Conservation (phyloP, 257 asterid species). For the Scutellaria barbata region DNA sequence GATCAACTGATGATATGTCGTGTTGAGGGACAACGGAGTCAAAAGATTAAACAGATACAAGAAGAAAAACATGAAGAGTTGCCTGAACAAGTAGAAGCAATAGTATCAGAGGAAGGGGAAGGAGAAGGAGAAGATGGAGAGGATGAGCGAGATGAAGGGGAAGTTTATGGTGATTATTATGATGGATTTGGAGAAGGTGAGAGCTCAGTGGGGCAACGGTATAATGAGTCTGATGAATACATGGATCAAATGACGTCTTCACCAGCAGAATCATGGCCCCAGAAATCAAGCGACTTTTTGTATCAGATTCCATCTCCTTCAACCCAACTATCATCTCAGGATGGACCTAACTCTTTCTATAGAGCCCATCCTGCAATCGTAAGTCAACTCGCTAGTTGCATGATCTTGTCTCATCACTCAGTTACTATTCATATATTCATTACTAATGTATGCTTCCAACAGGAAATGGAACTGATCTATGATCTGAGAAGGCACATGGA, state of each 20-base stretch:
- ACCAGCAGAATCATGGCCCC: conserved; percentile 48
- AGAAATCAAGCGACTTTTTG: conserved; percentile 44
- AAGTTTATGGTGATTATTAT: conserved; percentile 34
- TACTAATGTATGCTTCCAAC: conserved; percentile 21
- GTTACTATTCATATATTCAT: conserved; percentile 11
- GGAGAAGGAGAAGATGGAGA: neutral
- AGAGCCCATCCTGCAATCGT: conserved; percentile 59
- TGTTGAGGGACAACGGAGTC: conserved; percentile 41
- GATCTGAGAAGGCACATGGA: conserved; percentile 85
- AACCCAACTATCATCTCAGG: conserved; percentile 43
- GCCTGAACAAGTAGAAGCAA: conserved; percentile 22
- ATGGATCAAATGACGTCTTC: conserved; percentile 42
- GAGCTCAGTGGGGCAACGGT: conserved; percentile 46
- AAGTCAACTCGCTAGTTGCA: conserved; percentile 34
- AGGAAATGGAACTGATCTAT: conserved; percentile 84
- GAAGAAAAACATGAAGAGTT: conserved; percentile 28
- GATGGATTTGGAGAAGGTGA: conserved; percentile 56
- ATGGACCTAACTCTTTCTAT: conserved; percentile 42
- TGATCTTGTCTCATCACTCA: neutral
- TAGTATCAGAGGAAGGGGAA: conserved; percentile 29
- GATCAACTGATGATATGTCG: conserved; percentile 70
- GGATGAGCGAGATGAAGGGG: conserved; percentile 19
- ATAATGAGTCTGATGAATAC: conserved; percentile 42
- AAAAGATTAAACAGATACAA: conserved; percentile 17
- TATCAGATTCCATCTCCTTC: conserved; percentile 51